Conservation (phyloP, 2,329 filamentous ascomycete species). For the Colletotrichum musae region DNA sequence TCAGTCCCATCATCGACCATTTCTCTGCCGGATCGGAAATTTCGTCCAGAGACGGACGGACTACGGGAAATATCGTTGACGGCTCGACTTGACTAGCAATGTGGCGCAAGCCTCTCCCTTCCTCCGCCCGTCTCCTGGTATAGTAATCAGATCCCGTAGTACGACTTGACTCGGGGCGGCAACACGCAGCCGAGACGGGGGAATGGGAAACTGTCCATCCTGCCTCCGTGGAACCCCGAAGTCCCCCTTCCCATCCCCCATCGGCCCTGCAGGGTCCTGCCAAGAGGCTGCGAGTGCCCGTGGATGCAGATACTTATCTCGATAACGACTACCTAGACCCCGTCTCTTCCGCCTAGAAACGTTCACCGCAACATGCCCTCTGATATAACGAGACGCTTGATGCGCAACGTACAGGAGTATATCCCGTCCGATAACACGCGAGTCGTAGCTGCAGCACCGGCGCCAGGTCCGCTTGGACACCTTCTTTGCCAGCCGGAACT, state of each 20-base stretch:
- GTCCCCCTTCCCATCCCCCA: neutral
- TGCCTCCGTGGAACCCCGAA: neutral
- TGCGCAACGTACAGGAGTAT: neutral
- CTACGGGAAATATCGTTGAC: conserved; percentile 15
- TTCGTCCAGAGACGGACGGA: conserved; percentile 6
- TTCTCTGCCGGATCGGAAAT: conserved; percentile 26
- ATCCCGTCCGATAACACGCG: conserved; percentile 25
- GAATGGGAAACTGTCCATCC: neutral
- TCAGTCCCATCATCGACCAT: conserved; percentile 15
- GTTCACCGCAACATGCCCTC: neutral
- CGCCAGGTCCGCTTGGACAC: neutral
- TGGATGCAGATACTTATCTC: neutral
- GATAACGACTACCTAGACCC: neutral
- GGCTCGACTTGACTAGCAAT: conserved; percentile 1
- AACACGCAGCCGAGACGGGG: too few species aligned
- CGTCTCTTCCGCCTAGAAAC: neutral
- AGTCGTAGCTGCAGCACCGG: conserved; percentile 3
- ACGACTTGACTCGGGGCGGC: too few species aligned
- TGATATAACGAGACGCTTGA: neutral
- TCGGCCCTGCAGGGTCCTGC: conserved; percentile 22
- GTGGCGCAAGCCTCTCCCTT: neutral
- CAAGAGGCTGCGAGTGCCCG: neutral
- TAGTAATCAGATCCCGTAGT: too few species aligned
- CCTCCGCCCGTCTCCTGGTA: neutral
- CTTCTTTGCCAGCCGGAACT: conserved; percentile 15